Conservation (phyloP, 345 rosid species). For the Nephelium lappaceum region DNA sequence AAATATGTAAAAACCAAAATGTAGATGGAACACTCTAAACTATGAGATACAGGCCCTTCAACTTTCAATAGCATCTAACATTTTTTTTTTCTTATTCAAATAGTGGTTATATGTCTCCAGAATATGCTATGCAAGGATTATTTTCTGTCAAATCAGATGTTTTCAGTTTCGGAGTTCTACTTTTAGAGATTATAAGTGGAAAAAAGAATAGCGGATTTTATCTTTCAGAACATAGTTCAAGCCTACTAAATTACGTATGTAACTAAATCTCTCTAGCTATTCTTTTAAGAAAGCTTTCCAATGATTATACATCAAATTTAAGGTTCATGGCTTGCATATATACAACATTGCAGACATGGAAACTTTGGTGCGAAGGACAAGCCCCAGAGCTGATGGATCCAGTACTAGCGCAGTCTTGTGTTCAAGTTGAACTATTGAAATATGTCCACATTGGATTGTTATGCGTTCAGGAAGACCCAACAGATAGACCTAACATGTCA, state of each 20-base stretch:
- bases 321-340: not conserved
- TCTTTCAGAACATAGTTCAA: not conserved
- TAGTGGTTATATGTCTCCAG: slow-evolving; percentile 26
- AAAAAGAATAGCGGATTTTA: not conserved
- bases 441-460: slow-evolving; percentile 15
- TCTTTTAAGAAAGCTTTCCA: not conserved
- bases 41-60: not conserved
- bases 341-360: slow-evolving; percentile 16
- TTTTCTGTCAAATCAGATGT: slow-evolving; percentile 13
- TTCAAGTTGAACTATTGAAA: not conserved
- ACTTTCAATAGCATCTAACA: not conserved
- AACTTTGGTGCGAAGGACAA: slow-evolving; percentile 10
- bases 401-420: not conserved
- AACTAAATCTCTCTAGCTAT: not conserved
- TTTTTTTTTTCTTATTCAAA: not conserved
- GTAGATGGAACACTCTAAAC: too few species aligned
- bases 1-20: too few species aligned
- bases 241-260: slow-evolving; percentile 23
- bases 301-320: not conserved
- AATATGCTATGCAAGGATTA: slow-evolving; percentile 19
- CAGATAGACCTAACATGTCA: slow-evolving; percentile 10
- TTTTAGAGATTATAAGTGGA: slow-evolving; percentile 13
- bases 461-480: slow-evolving; percentile 24
- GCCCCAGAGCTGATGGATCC: slow-evolving; percentile 2
- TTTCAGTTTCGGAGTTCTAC: slow-evolving; percentile 24